Conservation (phyloP, 1,284 basidiomycete genomes). For the Anthracocystis panici-leucophaei region DNA sequence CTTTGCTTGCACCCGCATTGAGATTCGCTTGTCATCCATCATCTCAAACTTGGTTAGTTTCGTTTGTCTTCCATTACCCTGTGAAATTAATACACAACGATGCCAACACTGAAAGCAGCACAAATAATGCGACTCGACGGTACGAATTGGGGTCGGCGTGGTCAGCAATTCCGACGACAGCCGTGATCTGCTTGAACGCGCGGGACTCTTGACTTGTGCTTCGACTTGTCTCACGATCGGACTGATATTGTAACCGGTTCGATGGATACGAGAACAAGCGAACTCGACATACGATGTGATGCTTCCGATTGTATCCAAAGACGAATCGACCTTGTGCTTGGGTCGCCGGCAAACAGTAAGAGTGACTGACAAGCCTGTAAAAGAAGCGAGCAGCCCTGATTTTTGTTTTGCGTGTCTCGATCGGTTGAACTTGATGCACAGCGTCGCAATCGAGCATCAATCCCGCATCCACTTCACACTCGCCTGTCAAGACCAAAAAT, state of each 20-base stretch:
- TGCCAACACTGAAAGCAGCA: too few species aligned
- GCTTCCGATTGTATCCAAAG: neutral
- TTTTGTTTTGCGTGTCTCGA: conserved; percentile 4
- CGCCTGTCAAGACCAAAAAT: too few species aligned
- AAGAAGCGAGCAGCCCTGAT: conserved; percentile 8
- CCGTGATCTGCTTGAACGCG: too few species aligned
- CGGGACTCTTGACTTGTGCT: too few species aligned
- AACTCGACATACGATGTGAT: neutral
- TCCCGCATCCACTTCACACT: conserved; percentile 8
- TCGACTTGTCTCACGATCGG: neutral
- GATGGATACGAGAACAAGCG: neutral
- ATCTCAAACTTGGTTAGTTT: too few species aligned
- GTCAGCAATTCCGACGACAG: too few species aligned
- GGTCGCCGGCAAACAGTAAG: neutral
- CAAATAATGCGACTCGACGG: too few species aligned
- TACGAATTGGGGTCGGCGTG: too few species aligned
- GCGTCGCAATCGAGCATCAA: conserved; percentile 26
- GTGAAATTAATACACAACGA: too few species aligned
- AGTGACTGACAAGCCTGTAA: neutral
- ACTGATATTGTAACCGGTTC: neutral
- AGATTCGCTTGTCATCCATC: too few species aligned
- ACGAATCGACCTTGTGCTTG: conserved; percentile 2
- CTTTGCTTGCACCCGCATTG: too few species aligned
- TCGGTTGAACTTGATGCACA: conserved; percentile 24
- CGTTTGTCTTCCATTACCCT: too few species aligned